These are phyloP conservation scores for Guadua angustifolia DNA, from an alignment of 176 grass and related monocot species.

Conservation along the genomic window DNA sequence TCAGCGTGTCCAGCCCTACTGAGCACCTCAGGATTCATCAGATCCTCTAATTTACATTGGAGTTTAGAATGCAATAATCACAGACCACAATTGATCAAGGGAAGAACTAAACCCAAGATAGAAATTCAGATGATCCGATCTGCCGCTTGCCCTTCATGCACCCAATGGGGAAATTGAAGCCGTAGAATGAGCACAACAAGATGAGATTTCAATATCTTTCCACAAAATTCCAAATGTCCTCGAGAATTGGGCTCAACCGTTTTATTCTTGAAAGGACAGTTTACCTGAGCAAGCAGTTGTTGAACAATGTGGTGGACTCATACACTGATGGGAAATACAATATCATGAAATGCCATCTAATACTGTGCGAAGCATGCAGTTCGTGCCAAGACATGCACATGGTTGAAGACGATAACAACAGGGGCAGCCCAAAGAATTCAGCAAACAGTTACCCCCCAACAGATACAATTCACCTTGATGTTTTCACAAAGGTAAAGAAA, in stretches of 20 bases:
- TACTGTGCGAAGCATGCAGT: not conserved
- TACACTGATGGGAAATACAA: not conserved
- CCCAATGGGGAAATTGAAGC: not conserved
- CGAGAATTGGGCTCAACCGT: not conserved
- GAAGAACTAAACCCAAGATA: not conserved
- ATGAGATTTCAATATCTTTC: not conserved
- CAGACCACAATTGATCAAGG: not conserved
- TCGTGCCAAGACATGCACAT: conserved; percentile 1
- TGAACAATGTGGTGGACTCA: not conserved
- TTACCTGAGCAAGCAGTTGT: conserved; percentile 3
- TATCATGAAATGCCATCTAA: not conserved
- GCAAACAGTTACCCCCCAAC: not conserved
- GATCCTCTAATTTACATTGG: not conserved
- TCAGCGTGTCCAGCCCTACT: not conserved
- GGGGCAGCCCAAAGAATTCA: conserved; percentile 21
- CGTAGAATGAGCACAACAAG: not conserved
- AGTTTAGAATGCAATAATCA: not conserved
- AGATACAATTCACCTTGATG: not conserved
- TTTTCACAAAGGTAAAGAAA: not conserved
- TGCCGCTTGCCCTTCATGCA: not conserved
- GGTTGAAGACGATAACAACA: not conserved
- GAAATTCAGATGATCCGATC: not conserved
- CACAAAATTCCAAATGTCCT: not conserved
- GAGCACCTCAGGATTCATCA: not conserved
- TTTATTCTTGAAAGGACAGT: conserved; percentile 6